Conservation (phyloP, 495 filamentous ascomycete species). For the Aspergillus sclerotiicarbonarius region DNA sequence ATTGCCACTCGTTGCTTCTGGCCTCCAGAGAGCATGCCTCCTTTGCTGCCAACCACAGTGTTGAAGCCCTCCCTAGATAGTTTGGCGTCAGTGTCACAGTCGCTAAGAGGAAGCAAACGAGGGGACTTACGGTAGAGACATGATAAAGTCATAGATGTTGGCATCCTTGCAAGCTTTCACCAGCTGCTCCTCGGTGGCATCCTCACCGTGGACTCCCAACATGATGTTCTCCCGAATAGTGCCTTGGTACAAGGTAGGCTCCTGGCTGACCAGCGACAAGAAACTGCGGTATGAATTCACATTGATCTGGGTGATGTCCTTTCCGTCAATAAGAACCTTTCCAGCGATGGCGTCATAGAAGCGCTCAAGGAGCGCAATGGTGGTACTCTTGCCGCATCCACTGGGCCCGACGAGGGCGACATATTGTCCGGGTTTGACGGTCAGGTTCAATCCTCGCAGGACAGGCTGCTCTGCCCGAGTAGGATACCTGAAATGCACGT, state of each 20-base stretch:
- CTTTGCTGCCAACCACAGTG: conserved; percentile 75
- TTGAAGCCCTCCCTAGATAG: conserved; percentile 64
- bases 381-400: conserved; percentile 83
- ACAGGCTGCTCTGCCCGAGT: conserved; percentile 78
- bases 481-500: conserved; percentile 81
- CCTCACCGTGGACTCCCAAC: conserved; percentile 60
- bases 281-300: conserved; percentile 74
- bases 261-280: conserved; percentile 80
- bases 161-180: conserved; percentile 78
- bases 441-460: conserved; percentile 69
- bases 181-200: conserved; percentile 66
- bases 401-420: conserved; percentile 78
- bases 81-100: conserved; percentile 24
- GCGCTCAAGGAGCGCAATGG: conserved; percentile 74
- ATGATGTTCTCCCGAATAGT: conserved; percentile 81
- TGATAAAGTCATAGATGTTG: conserved; percentile 91
- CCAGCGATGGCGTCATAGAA: conserved; percentile 83
- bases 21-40: conserved; percentile 74
- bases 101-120: not conserved
- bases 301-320: conserved; percentile 71
- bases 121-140: conserved; percentile 55
- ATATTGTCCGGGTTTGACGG: conserved; percentile 72
- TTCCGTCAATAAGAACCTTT: conserved; percentile 68
- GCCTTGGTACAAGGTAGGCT: conserved; percentile 84
- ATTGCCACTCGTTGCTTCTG: conserved; percentile 83